Evolutionary conservation across 768 basidiomycete genomes (phyloP).

Genomic region (Suillus alpinus): DNA sequence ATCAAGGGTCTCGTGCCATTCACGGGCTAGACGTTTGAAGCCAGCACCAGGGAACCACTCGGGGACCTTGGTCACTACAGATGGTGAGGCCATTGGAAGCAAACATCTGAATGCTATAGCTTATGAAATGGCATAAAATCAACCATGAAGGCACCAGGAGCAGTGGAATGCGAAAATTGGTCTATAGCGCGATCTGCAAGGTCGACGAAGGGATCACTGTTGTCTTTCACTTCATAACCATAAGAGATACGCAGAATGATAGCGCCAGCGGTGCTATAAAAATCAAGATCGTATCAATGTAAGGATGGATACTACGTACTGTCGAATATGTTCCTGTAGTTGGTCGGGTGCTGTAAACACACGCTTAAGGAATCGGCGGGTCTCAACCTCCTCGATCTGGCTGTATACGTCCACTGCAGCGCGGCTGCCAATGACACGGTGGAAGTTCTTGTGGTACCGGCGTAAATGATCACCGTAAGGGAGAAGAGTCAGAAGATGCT

Average conservation of each 20-base stretch:
- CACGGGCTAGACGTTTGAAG: constrained; percentile 51
- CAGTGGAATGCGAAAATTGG: constrained; percentile 47
- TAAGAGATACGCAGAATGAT: constrained; percentile 55
- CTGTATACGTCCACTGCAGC: constrained; percentile 33
- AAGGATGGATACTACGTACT: constrained; percentile 23
- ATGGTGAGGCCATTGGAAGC: neutral
- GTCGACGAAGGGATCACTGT: constrained; percentile 46
- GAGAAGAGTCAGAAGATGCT: constrained; percentile 33
- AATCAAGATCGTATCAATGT: neutral
- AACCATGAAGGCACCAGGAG: constrained; percentile 50
- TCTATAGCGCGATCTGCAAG: constrained; percentile 51
- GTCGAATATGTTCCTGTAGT: constrained; percentile 38
- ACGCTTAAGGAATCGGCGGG: constrained; percentile 40
- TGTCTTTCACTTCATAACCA: constrained; percentile 55
- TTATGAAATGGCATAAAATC: constrained; percentile 46
- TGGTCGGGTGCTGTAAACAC: constrained; percentile 35
- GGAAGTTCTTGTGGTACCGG: constrained; percentile 40
- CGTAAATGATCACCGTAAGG: constrained; percentile 41
- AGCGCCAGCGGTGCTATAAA: constrained; percentile 44
- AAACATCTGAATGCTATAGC: constrained; percentile 2
- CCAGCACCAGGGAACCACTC: constrained; percentile 56
- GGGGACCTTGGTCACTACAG: constrained; percentile 44
- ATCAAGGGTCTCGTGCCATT: constrained; percentile 51
- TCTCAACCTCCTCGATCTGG: constrained; percentile 38
- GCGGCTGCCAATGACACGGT: constrained; percentile 41